Base-by-base conservation (phyloP, 2,329 filamentous ascomycete genomes). In the Nigrospora sphaerica region DNA sequence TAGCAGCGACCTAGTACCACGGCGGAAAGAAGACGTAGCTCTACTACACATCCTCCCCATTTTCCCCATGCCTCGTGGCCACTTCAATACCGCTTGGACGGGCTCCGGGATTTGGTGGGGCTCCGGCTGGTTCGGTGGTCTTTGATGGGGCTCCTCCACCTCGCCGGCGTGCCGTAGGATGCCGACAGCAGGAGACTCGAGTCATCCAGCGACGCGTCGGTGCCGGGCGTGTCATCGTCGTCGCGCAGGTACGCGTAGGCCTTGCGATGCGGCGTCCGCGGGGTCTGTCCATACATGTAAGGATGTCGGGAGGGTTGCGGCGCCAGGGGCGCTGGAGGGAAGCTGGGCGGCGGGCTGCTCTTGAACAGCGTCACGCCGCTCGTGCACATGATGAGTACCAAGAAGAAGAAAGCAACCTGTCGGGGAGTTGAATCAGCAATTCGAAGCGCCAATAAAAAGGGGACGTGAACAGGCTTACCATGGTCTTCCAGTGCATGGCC, bases 401-500 rank as follows among this genome's bases (percentile, higher is more conserved):
- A 43, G 33, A 59, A 32, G 44, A 60, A 49, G 33, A 60, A 47
- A 23, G 61, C 45, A 34, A 39, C 52, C 61, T 64, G 23, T 16
- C 31, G 14, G 3, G 31, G 13, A 9, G 12, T 28, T 12, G 28
- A 14, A 44, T 61, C 42, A 60, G 53, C 48, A 37, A 32, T 10
- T 12, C 3, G 11, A n/a, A 11, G 18, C 2, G 18, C 19, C 10
- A 14, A n/a, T 3, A 17, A 18, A 32, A 17, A 17, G 7, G 11
- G 7, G 28, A 36, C 2, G 6, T 32, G 23, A 14, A 12, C 23
- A 12, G 13, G 63, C 73, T 53, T 65, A 80, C 77, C 68, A 76
- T 77, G 11, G 77, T 75, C 66, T 96, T 96, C 66, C 88, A 85
- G 52, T 86, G 89, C 65, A 97, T 91, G 6, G 88, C 83, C 57